Percentiles rank a stretch among this genome's conserved stretches.
phyloP scores from a whole-genome alignment of 495 filamentous ascomycete genomes.

The Hapsidospora chrysogenum region DNA sequence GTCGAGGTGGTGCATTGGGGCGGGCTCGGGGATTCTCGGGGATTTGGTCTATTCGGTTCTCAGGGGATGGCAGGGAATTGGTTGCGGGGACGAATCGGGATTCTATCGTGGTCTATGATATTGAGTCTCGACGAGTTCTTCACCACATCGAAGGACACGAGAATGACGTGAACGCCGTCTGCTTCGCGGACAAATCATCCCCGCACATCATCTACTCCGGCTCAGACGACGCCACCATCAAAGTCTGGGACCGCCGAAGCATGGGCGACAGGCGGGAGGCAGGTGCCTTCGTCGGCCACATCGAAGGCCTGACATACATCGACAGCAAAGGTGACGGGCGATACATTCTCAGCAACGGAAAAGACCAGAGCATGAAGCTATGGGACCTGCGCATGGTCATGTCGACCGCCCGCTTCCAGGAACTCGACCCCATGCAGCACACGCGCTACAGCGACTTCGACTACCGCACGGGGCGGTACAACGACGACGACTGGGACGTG shows the following conservation, averaged over 20 bases:
- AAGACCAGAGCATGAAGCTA: conserved; percentile 94
- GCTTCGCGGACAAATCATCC: conserved; percentile 76
- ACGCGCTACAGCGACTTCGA: conserved; percentile 60
- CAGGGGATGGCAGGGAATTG: conserved; percentile 78
- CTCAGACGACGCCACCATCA: conserved; percentile 84
- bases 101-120: conserved; percentile 83
- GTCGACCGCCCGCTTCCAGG: conserved; percentile 44
- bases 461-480: conserved; percentile 63
- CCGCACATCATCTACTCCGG: conserved; percentile 95
- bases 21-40: conserved; percentile 27
- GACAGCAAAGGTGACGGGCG: conserved; percentile 93
- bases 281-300: conserved; percentile 86
- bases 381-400: conserved; percentile 87
- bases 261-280: conserved; percentile 79
- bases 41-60: conserved; percentile 88
- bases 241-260: conserved; percentile 89
- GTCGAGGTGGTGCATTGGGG: conserved; percentile 11
- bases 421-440: conserved; percentile 19
- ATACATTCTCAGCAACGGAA: conserved; percentile 85
- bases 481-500: conserved; percentile 47
- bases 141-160: conserved; percentile 63
- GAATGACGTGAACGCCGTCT: conserved; percentile 93
- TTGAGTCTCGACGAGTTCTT: conserved; percentile 58
- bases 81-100: conserved; percentile 72
- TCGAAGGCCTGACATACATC: conserved; percentile 86